Evolutionary conservation across 2,329 filamentous ascomycete species (phyloP), one percentile per base, ranked within the genome.

Genomic region (Blumeria hordei): DNA sequence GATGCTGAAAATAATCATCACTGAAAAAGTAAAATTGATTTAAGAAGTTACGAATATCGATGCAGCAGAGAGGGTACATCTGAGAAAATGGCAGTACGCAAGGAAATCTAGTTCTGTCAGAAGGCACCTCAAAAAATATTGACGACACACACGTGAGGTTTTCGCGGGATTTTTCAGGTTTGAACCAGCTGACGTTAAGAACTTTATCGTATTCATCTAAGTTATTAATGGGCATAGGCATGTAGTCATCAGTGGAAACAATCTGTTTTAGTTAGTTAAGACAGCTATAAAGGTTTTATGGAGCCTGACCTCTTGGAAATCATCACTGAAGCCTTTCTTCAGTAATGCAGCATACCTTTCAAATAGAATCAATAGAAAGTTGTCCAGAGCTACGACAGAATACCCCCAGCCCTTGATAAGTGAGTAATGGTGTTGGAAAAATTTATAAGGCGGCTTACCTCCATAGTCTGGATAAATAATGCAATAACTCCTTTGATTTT

Each of bases 11-110:
- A 65, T 96, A 88, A 64, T 96, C 88, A 63, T 94, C 88, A 8
- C 86, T 88, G 69, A 96, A 98, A 67, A 93, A 88, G 67, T 96
- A 96, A 64, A 98, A 96, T 64, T 96, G 88, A 67, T 95, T 95
- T 57, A 96, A 72, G 67, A 98, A 96, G 67, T 95, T 95, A 43
- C 90, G 80, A 62, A 98, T 95, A 64, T 96, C 88, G 65, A 96
- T 96, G 71, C 92, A 98, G 69, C 92, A 95, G 35, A 96, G 74
- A 1, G 92, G 90, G 65, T 98, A 98, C 92, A 98, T 98, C 63
- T 96, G 88, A 11, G 88, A 95, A 67, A 98, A 98, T 0, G 92
- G 93, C 1, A 98, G 72, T n/a, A 95, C 86, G 62, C 84, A 93
- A 5, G 92, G 93, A 66, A 94, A 94, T 11, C 85, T 88, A 58